Evolutionary conservation across 2,329 filamentous ascomycete genomes (phyloP), one percentile per base, ranked within the genome.

Genomic region (Pseudogymnoascus sp.): DNA sequence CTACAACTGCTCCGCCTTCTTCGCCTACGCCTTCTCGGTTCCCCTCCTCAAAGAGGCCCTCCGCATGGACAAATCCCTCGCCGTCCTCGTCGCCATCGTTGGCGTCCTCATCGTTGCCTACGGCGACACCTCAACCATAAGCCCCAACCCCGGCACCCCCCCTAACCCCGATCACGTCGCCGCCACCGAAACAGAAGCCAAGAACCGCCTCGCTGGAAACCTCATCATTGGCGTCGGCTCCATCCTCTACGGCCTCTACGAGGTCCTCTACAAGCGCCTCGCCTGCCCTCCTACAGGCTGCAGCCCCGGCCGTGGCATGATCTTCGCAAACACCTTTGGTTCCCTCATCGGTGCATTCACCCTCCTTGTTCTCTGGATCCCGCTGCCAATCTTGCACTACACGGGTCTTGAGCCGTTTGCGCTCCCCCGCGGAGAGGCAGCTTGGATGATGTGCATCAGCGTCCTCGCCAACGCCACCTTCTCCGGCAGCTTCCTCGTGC

Each of bases 1-100:
- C 69, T 99, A 99, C 82, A 99, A 99, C 77, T 99, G 94, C 80
- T 96, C 90, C 60, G 93, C 94, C 63, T 99, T 99, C 76, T 99
- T 99, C 74, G 94, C 94, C 58, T 99, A 99, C 72, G 93, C 90
- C 10, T 99, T 99, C 73, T 95, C 90, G 52, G 92, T 99, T 48
- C 92, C 92, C 0, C 76, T 99, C 15, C 80, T 99, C 2, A 86
- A 89, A 62, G 94, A 99, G 74, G 90, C 88, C 67, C 77, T 97
- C 10, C 86, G 90, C 21, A 76, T 87, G 37, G 90, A 90, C 76
- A 99, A 99, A 78, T 87, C 92, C 29, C 73, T 95, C 59, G 90
- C 93, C 3, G 94, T 99, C 1, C 80, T 85, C 9, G 83, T 99
- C 39, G 94, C 94, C 61, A 95, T 97, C 64, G 76, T 86, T 0